These are phyloP conservation scores for Setaria viridis DNA, from an alignment of 202 grass and related monocot genomes.

Conservation along the genomic window DNA sequence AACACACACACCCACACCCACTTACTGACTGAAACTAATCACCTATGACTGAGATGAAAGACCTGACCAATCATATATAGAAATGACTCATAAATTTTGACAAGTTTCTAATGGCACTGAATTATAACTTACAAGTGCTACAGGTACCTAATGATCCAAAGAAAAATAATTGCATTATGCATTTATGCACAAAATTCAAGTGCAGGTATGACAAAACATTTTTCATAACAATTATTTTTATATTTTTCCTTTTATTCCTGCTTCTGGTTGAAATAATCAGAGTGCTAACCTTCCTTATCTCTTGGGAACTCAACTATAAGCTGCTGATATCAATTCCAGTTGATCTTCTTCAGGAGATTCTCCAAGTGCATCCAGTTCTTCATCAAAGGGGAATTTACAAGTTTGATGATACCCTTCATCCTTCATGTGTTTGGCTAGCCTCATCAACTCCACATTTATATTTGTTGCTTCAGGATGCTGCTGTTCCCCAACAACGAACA, in stretches of 20 bases:
- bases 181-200: slow-evolving; percentile 2
- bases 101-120: neutral
- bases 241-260: neutral
- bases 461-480: slow-evolving; percentile 61
- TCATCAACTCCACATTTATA: slow-evolving; percentile 66
- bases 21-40: too few relatives aligned
- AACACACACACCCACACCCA: too few relatives aligned
- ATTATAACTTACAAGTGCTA: slow-evolving; percentile 8
- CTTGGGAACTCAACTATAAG: slow-evolving; percentile 39
- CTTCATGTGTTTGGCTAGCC: slow-evolving; percentile 72
- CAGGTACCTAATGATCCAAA: slow-evolving; percentile 4
- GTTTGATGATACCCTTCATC: slow-evolving; percentile 67
- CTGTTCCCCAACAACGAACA: slow-evolving; percentile 74
- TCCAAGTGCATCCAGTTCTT: slow-evolving; percentile 20
- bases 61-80: too few relatives aligned
- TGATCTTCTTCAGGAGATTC: slow-evolving; percentile 47
- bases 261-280: slow-evolving; percentile 16
- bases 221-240: neutral
- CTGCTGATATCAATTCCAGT: slow-evolving; percentile 40
- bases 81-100: too few relatives aligned
- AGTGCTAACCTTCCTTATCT: slow-evolving; percentile 17
- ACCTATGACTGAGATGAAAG: too few relatives aligned
- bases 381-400: slow-evolving; percentile 36
- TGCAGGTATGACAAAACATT: neutral
- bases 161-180: neutral